Percentiles rank a stretch among this genome's conserved stretches.
phyloP scores from a whole-genome alignment of 2,329 filamentous ascomycete genomes.

The Aspergillus aculeatinus region DNA sequence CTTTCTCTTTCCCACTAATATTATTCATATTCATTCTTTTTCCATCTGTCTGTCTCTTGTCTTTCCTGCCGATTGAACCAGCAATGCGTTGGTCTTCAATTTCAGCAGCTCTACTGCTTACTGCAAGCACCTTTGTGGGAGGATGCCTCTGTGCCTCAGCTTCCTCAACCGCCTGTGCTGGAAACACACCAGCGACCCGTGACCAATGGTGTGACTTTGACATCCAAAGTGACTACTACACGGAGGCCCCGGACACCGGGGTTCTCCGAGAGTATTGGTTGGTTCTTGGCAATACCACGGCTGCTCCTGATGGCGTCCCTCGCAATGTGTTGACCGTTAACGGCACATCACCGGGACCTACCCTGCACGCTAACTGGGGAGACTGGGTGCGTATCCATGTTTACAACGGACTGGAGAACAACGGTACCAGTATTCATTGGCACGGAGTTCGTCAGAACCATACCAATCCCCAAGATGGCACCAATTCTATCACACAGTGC shows the following conservation, averaged over 20 bases:
- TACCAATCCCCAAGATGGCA: constrained; percentile 33
- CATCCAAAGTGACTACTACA: constrained; percentile 37
- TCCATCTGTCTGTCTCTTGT: too few relatives aligned
- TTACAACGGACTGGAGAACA: constrained; percentile 47
- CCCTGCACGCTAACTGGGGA: constrained; percentile 64
- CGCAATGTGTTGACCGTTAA: constrained; percentile 57
- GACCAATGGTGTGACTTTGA: constrained; percentile 14
- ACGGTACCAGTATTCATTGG: constrained; percentile 32
- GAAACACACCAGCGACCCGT: not conserved
- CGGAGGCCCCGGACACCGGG: constrained; percentile 18
- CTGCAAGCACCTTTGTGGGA: too few relatives aligned
- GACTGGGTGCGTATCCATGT: constrained; percentile 57
- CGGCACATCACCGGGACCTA: constrained; percentile 65
- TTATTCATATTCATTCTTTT: too few relatives aligned
- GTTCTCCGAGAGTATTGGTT: constrained; percentile 20
- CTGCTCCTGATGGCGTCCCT: constrained; percentile 27
- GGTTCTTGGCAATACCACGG: constrained; percentile 13
- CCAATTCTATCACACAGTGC: constrained; percentile 38
- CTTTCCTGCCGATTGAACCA: too few relatives aligned
- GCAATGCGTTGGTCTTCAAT: too few relatives aligned
- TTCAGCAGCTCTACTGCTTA: too few relatives aligned
- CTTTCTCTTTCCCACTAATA: too few relatives aligned
- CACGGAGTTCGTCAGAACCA: constrained; percentile 36
- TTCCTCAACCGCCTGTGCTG: too few relatives aligned
- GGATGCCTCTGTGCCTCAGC: too few relatives aligned